These are phyloP conservation scores for Trametes meyenii DNA, from an alignment of 768 basidiomycete genomes.

Conservation along the genomic window DNA sequence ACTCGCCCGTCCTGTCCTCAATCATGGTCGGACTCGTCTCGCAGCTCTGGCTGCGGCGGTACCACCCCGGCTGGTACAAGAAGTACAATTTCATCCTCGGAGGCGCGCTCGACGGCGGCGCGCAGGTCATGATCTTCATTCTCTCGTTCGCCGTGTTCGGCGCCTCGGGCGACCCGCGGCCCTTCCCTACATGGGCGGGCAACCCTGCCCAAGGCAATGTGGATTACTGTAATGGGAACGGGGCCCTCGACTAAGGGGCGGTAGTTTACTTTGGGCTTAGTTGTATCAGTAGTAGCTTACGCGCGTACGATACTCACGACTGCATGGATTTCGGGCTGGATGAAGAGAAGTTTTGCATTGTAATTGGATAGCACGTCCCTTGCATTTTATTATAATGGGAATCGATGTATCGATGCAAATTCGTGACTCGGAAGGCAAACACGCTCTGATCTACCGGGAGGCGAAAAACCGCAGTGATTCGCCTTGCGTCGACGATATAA, in stretches of 20 bases:
- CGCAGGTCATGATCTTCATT: slow-evolving; percentile 66
- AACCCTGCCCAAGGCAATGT: slow-evolving; percentile 56
- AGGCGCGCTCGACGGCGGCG: slow-evolving; percentile 67
- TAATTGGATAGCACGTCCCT: too few species aligned
- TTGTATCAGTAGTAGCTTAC: too few species aligned
- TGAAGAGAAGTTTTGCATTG: too few species aligned
- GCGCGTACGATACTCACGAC: too few species aligned
- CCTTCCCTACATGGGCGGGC: slow-evolving; percentile 60
- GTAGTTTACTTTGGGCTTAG: too few species aligned
- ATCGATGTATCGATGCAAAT: too few species aligned
- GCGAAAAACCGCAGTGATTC: too few species aligned
- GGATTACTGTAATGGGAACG: slow-evolving; percentile 64
- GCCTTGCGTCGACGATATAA: too few species aligned
- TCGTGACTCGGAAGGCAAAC: too few species aligned
- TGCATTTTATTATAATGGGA: too few species aligned
- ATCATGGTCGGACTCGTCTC: slow-evolving; percentile 48
- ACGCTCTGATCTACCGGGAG: too few species aligned
- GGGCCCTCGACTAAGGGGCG: slow-evolving; percentile 43
- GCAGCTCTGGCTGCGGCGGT: slow-evolving; percentile 54
- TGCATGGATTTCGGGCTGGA: too few species aligned
- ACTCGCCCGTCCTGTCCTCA: slow-evolving; percentile 48
- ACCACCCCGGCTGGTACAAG: slow-evolving; percentile 68
- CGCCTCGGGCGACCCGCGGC: slow-evolving; percentile 49
- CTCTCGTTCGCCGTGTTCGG: slow-evolving; percentile 69
- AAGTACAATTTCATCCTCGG: slow-evolving; percentile 66